phyloP scores from a whole-genome alignment of 192 early-diverging fungal species.

The Coemansia sp. region DNA sequence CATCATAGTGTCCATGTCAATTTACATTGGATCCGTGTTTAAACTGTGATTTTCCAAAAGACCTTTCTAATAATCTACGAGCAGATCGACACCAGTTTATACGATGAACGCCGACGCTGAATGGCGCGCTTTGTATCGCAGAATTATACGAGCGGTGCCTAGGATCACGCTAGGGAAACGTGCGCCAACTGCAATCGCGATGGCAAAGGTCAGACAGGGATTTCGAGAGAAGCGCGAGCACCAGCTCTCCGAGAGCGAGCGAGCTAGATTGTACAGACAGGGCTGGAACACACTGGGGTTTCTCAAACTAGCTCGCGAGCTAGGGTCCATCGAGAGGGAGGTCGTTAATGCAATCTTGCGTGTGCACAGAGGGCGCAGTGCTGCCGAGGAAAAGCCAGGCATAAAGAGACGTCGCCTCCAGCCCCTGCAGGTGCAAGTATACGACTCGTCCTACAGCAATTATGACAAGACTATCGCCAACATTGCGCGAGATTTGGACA shows the following conservation, averaged over 20 bases:
- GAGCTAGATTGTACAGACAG: constrained; percentile 18
- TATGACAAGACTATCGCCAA: constrained; percentile 30
- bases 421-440: constrained; percentile 19
- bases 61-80: background rate
- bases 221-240: constrained; percentile 24
- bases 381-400: constrained; percentile 25
- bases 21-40: no score
- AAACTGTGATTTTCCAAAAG: background rate
- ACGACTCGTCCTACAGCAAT: constrained; percentile 14
- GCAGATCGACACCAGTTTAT: background rate
- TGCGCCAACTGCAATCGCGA: background rate
- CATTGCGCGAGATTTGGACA: constrained; percentile 41
- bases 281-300: constrained; percentile 51
- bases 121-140: constrained; percentile 46
- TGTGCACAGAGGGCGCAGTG: constrained; percentile 16
- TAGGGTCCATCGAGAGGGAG: constrained; percentile 43
- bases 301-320: constrained; percentile 54
- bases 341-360: constrained; percentile 28
- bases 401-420: constrained; percentile 19
- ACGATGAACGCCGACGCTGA: constrained; percentile 10
- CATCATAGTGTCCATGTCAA: no score
- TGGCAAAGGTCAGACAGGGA: constrained; percentile 41
- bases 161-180: constrained; percentile 26
- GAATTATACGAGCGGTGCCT: constrained; percentile 43
- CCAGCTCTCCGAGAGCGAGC: constrained; percentile 8